Conservation (phyloP, 148 eudicot species). For the Fagopyrum homotropicum region DNA sequence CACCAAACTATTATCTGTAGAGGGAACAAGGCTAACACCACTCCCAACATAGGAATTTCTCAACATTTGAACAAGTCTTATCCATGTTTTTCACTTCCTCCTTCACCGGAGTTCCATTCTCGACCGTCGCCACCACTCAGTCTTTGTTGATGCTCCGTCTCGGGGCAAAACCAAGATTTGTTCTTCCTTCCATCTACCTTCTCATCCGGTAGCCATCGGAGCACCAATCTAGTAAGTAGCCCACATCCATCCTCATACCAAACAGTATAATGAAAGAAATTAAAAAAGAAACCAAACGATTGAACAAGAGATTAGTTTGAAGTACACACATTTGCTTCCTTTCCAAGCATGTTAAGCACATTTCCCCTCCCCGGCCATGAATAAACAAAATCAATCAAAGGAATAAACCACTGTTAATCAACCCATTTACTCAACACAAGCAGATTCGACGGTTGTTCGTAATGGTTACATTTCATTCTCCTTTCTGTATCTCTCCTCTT, state of each 20-base stretch:
- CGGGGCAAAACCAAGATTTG: too few species aligned
- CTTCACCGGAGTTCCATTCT: too few species aligned
- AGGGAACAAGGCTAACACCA: too few species aligned
- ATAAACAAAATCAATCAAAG: neutral
- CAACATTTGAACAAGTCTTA: too few species aligned
- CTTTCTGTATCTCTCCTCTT: neutral
- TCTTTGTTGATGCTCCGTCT: too few species aligned
- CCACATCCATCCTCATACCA: neutral
- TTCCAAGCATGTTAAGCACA: constrained; percentile 53
- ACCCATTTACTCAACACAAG: constrained; percentile 15
- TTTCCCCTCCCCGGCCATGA: constrained; percentile 29
- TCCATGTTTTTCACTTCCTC: too few species aligned
- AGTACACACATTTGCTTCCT: constrained; percentile 43
- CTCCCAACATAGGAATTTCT: too few species aligned
- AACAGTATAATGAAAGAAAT: neutral
- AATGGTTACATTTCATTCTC: constrained; percentile 21
- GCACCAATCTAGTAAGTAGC: too few species aligned
- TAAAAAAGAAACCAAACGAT: neutral
- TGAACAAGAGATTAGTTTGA: neutral
- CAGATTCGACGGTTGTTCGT: constrained; percentile 25
- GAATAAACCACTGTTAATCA: constrained; percentile 2
- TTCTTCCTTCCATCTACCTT: too few species aligned
- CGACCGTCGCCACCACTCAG: too few species aligned
- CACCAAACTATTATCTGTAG: too few species aligned
- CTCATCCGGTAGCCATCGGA: too few species aligned